Conservation (phyloP, 768 basidiomycete species). For the button mushroom (Agaricus bisporus) region DNA sequence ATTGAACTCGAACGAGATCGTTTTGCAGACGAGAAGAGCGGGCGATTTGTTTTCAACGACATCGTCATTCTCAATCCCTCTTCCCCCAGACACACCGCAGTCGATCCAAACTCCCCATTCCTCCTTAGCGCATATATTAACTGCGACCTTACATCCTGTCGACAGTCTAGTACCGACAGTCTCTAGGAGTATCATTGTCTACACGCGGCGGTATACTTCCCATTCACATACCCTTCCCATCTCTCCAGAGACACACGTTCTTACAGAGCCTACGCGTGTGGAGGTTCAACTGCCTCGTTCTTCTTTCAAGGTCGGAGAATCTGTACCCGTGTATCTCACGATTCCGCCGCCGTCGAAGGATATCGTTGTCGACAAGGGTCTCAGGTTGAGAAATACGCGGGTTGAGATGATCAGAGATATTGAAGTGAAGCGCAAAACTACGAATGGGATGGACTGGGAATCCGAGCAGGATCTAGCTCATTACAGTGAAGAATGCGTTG, state of each 20-base stretch:
- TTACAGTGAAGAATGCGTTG: constrained; percentile 6
- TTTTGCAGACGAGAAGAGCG: constrained; percentile 44
- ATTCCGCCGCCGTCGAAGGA: constrained; percentile 69
- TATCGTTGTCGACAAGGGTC: constrained; percentile 60
- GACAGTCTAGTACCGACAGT: constrained; percentile 32
- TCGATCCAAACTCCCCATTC: constrained; percentile 75
- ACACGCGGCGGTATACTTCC: constrained; percentile 70
- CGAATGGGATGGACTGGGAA: constrained; percentile 32
- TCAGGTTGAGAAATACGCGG: constrained; percentile 75
- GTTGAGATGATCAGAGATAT: constrained; percentile 71
- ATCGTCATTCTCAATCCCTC: constrained; percentile 77
- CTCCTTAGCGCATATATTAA: constrained; percentile 62
- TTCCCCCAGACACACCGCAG: constrained; percentile 76
- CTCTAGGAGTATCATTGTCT: constrained; percentile 56
- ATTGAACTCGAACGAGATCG: constrained; percentile 50
- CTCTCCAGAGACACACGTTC: constrained; percentile 51
- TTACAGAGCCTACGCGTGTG: constrained; percentile 61
- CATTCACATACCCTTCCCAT: constrained; percentile 50
- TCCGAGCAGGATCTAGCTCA: constrained; percentile 17
- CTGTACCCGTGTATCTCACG: constrained; percentile 74
- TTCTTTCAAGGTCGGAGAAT: constrained; percentile 65
- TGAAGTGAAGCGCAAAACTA: constrained; percentile 41
- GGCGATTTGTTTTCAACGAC: constrained; percentile 43
- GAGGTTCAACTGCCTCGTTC: constrained; percentile 68
- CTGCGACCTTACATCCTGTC: constrained; percentile 55